phyloP scores from a whole-genome alignment of 2,329 filamentous ascomycete species.

The Aspergillus brunneoviolaceus region DNA sequence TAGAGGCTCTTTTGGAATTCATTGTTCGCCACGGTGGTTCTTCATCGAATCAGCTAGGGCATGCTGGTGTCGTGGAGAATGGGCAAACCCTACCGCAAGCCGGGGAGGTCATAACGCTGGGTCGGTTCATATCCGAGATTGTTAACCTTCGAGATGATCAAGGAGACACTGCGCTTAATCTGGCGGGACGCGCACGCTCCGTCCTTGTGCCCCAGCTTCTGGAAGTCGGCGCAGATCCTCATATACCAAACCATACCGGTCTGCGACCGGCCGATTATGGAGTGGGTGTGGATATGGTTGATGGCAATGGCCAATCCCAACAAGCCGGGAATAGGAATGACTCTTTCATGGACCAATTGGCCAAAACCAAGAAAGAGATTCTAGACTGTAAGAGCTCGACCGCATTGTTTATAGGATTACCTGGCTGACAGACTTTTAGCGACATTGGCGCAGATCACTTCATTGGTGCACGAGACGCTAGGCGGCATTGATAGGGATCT shows the following conservation, averaged over 20 bases:
- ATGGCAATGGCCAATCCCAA: conserved; percentile 45
- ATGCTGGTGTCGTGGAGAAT: conserved; percentile 28
- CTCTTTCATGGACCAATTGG: conserved; percentile 45
- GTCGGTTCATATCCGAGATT: conserved; percentile 93
- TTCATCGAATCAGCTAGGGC: conserved; percentile 53
- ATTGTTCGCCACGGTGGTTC: conserved; percentile 80
- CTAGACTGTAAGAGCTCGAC: conserved; percentile 39
- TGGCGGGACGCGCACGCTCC: conserved; percentile 90
- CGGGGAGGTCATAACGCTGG: conserved; percentile 74
- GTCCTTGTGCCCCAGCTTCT: conserved; percentile 96
- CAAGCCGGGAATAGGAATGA: conserved; percentile 48
- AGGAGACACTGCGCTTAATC: conserved; percentile 91
- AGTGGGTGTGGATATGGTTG: conserved; percentile 68
- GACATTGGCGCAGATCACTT: conserved; percentile 37
- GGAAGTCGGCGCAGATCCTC: conserved; percentile 91
- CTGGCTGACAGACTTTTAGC: conserved; percentile 31
- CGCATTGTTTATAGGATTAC: not conserved
- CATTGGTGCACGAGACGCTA: conserved; percentile 79
- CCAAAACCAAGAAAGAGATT: conserved; percentile 48
- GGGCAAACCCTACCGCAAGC: conserved; percentile 29
- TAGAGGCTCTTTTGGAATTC: conserved; percentile 91
- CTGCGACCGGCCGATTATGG: conserved; percentile 92
- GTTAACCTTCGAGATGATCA: conserved; percentile 93
- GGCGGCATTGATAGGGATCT: conserved; percentile 77
- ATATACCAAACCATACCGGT: conserved; percentile 85